These are phyloP conservation scores for Lophium mytilinum DNA, from an alignment of 495 filamentous ascomycete species.

Conservation along the genomic window DNA sequence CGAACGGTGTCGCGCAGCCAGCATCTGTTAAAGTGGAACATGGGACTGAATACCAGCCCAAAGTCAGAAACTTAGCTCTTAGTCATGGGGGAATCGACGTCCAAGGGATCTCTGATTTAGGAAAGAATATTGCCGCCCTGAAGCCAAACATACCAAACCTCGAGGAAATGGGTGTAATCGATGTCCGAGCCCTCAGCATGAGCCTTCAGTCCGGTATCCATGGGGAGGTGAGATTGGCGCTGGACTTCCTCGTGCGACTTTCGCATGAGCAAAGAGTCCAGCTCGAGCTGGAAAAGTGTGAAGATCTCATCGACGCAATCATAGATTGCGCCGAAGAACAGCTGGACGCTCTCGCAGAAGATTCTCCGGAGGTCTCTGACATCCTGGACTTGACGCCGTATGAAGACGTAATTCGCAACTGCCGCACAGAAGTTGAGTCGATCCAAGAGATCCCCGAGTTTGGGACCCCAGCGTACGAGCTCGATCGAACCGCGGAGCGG, in stretches of 20 bases:
- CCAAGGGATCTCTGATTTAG: constrained; percentile 7
- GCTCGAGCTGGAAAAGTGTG: constrained; percentile 64
- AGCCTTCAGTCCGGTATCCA: constrained; percentile 88
- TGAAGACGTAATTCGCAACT: constrained; percentile 76
- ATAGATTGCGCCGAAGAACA: constrained; percentile 88
- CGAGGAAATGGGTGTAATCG: constrained; percentile 76
- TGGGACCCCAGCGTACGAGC: constrained; percentile 69
- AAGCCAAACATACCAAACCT: constrained; percentile 67
- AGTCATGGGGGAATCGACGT: constrained; percentile 23
- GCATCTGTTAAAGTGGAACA: constrained; percentile 19
- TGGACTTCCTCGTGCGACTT: constrained; percentile 73
- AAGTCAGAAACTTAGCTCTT: constrained; percentile 5
- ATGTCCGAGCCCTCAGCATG: constrained; percentile 85
- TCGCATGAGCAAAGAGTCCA: constrained; percentile 54
- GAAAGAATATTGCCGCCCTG: constrained; percentile 28
- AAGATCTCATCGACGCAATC: constrained; percentile 79
- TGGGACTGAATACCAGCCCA: constrained; percentile 21
- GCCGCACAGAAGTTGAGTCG: constrained; percentile 58
- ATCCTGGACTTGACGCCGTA: constrained; percentile 72
- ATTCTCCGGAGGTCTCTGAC: constrained; percentile 76
- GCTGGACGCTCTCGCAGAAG: constrained; percentile 66
- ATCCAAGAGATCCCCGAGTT: constrained; percentile 64
- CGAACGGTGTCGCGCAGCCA: constrained; percentile 21
- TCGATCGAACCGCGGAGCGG: constrained; percentile 79
- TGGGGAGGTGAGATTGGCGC: constrained; percentile 74